Evolutionary conservation across 2,329 filamentous ascomycete species (phyloP).

Genomic region (Drechslerella coelobrocha): DNA sequence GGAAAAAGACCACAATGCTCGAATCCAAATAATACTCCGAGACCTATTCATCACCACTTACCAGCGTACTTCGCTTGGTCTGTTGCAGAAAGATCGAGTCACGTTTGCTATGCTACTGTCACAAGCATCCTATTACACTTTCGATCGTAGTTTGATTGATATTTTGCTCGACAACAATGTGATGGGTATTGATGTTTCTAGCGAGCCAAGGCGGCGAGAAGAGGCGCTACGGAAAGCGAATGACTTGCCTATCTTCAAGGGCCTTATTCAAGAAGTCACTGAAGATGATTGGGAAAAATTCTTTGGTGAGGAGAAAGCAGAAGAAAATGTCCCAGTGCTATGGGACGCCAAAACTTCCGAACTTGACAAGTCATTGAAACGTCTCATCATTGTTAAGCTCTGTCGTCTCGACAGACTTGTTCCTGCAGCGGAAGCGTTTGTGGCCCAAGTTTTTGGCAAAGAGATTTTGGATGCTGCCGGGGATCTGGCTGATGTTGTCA

Average conservation of each 20-base stretch:
- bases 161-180: conserved; percentile 79
- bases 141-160: conserved; percentile 90
- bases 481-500: conserved; percentile 83
- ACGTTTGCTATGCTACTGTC: conserved; percentile 93
- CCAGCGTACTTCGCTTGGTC: conserved; percentile 87
- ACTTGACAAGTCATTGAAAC: conserved; percentile 77
- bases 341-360: conserved; percentile 67
- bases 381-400: conserved; percentile 89
- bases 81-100: conserved; percentile 92
- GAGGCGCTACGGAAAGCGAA: conserved; percentile 73
- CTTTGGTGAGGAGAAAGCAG: conserved; percentile 82
- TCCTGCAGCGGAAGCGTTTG: conserved; percentile 89
- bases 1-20: conserved; percentile 75
- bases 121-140: conserved; percentile 92
- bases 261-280: conserved; percentile 69
- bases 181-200: conserved; percentile 79
- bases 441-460: conserved; percentile 80
- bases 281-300: conserved; percentile 78
- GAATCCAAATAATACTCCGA: conserved; percentile 87
- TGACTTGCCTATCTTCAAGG: conserved; percentile 75
- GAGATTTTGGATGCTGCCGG: conserved; percentile 82
- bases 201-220: conserved; percentile 68
- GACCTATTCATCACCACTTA: conserved; percentile 94
- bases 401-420: conserved; percentile 96
- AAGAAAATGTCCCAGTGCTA: conserved; percentile 78